Base-by-base conservation (phyloP, 345 rosid genomes). In the Acer negundo region DNA sequence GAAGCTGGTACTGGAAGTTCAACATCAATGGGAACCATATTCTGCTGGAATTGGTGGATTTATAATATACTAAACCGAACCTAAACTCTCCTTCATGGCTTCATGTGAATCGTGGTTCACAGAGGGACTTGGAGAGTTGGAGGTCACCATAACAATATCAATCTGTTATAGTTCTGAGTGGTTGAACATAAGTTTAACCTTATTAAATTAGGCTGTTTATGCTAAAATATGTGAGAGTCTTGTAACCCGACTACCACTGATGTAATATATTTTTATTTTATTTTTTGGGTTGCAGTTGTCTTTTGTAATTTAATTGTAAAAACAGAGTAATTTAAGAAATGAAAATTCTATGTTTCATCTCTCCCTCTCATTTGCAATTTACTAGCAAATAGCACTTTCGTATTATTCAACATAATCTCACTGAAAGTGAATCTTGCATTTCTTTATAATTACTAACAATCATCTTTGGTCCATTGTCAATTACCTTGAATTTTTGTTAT, bases 1-100 rank as follows among this genome's bases (percentile, higher is more conserved):
- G 99, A 82, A 93, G 92, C 86, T 93, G 98, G 98, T 86, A 86
- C 63, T 95, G 98, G 99, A 87, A 87, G 74, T 93, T 91, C 93
- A 71, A 86, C 79, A 75, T 88, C 66, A 70, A 87, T 0, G 92
- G 90, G 67, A 23, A 85, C 31, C 91, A 86, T 86, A 88, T 92
- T 83, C 80, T 55, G 56, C 80, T 95, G 87, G 91, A 92, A 80
- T 62, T 84, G 82, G 82, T 86, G 22, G 93, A 87, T 75, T 58
- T 67, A 63, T 87, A 75, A 82, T 73, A 73, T 47, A 70, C n/a
- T 42, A 24, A 65, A 68, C 31, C n/a, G 64, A 56, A 49, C 62
- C n/a, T 59, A 24, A 51, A 56, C 66, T 70, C 47, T 49, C 31
- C 59, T 67, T 61, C 49, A 42, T 64, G 92, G 88, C 59, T 67